These are phyloP conservation scores for Anethum foeniculum DNA, from an alignment of 140 eudicot species.

Conservation along the genomic window DNA sequence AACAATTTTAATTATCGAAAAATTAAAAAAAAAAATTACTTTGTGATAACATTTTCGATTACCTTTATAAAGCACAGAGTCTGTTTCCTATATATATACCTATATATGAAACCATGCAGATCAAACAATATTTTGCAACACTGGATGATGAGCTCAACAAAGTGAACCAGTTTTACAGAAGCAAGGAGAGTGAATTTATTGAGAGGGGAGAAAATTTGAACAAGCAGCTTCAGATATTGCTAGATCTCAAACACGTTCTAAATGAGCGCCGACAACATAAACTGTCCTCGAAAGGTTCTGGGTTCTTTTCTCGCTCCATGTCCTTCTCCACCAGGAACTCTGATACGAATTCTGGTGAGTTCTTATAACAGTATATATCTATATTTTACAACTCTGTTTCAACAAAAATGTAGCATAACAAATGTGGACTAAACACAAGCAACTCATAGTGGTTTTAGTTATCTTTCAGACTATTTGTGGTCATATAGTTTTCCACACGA, in stretches of 20 bases:
- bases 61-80: no score
- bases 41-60: no score
- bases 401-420: neutral
- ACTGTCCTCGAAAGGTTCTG: constrained; percentile 24
- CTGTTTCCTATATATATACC: no score
- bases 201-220: constrained; percentile 72
- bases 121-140: constrained; percentile 53
- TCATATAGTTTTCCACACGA: neutral
- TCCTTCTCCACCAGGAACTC: constrained; percentile 50
- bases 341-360: constrained; percentile 59
- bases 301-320: constrained; percentile 45
- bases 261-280: constrained; percentile 43
- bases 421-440: neutral
- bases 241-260: constrained; percentile 58
- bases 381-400: neutral
- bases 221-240: constrained; percentile 67
- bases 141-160: constrained; percentile 74
- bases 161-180: constrained; percentile 70
- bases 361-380: neutral
- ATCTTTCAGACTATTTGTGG: neutral
- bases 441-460: neutral
- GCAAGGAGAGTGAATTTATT: constrained; percentile 63
- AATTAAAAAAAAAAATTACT: no score
- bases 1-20: no score
- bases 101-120: constrained; percentile 1